Base-by-base conservation (phyloP, 257 asterid genomes). In the Nicotiana paniculata region DNA sequence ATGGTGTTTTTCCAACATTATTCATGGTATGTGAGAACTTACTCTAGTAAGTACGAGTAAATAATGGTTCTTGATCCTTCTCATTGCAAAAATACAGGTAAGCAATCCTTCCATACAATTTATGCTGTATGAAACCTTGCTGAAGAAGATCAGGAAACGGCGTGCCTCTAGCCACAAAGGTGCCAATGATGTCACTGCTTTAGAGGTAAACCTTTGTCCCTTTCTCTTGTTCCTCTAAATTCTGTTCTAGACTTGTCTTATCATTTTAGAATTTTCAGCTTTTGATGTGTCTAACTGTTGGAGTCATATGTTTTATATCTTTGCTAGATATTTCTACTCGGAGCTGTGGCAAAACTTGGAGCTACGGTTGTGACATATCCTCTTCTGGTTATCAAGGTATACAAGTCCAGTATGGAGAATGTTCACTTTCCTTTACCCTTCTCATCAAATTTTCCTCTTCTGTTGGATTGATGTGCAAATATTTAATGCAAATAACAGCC, bases 291-390 rank as follows among this genome's bases (percentile, higher is more conserved):
- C 63, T 39, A 75, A 6, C 28, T 75, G 2, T 15, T 48, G 46
- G 17, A 75, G 26, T 81, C 66, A 66, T 53, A 13, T 18, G 78
- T 16, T 64, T 17, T 58, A 26, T 64, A 57, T 46, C 33, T 55
- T 66, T 80, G 81, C 62, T 82, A 96, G 99, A 89, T 94, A 88
- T 96, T 96, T 86, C 85, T 96, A 88, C 95, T 96, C 51, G 99
- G 99, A 88, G 99, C 99, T 78, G 78, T 94, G 90, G 99, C 99
- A 77, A 96, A 96, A 91, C 97, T 96, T 83, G 99, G 99, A 82
- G 99, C 98, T 55, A 96, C 99, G n/a, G 91, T 96, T 55, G 89
- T 90, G 33, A 96, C 99, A 64, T 96, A 96, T 87, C 99, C 99
- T 81, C 90, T 94, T 87, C 91, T 93, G 53, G 99, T 96, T 82